Evolutionary conservation across 495 filamentous ascomycete genomes (phyloP).

Genomic region (Penicillium pancosmium): DNA sequence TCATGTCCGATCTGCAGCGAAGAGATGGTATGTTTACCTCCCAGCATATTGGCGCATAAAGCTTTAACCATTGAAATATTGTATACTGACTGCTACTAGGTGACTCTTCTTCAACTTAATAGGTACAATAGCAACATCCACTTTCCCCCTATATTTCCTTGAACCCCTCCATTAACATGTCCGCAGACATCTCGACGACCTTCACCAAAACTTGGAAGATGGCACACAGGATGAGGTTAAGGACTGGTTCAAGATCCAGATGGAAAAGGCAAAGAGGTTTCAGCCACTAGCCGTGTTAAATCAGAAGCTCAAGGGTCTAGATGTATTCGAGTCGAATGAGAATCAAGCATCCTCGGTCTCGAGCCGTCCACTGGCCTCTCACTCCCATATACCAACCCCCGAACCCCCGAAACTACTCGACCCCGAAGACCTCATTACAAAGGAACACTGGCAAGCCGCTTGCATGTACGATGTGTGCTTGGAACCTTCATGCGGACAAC

Average conservation of each 20-base stretch:
- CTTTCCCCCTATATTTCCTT: background rate
- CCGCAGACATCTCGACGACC: conserved; percentile 85
- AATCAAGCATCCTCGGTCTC: conserved; percentile 37
- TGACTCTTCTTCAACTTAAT: conserved; percentile 91
- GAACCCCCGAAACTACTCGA: conserved; percentile 53
- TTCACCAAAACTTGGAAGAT: conserved; percentile 90
- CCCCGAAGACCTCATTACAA: conserved; percentile 85
- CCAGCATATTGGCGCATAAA: background rate
- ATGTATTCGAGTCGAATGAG: conserved; percentile 97
- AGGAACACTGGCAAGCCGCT: conserved; percentile 83
- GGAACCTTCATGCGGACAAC: conserved; percentile 82
- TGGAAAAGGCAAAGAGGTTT: conserved; percentile 93
- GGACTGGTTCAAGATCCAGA: conserved; percentile 96
- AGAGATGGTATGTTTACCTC: conserved; percentile 71
- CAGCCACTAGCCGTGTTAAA: conserved; percentile 90
- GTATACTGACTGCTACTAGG: conserved; percentile 43
- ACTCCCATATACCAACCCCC: conserved; percentile 33
- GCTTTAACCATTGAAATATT: background rate
- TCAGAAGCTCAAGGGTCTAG: conserved; percentile 95
- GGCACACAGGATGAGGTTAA: conserved; percentile 95
- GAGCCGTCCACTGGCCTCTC: conserved; percentile 34
- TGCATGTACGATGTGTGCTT: conserved; percentile 76
- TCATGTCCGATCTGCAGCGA: conserved; percentile 95
- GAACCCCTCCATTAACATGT: conserved; percentile 22
- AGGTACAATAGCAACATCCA: conserved; percentile 51